Evolutionary conservation across 306 rosid species (phyloP).

Genomic region (Pueraria montana): DNA sequence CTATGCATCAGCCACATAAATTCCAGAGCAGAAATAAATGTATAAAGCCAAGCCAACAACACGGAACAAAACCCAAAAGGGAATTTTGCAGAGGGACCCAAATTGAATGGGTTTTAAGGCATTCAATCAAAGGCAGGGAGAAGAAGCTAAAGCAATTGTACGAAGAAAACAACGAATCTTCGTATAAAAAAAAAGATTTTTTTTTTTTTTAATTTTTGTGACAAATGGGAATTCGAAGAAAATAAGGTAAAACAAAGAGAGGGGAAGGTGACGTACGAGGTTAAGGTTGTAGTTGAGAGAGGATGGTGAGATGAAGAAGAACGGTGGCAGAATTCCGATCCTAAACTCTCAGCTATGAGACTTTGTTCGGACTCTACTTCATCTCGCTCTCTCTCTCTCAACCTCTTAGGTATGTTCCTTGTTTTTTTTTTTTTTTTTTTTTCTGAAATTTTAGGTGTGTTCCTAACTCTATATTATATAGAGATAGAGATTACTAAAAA

Average conservation of each 20-base stretch:
- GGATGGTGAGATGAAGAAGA: conserved; percentile 2
- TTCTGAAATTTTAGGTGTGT: too few relatives aligned
- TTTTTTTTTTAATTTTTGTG: background rate
- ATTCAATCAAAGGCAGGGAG: background rate
- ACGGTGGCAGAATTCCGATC: conserved; percentile 36
- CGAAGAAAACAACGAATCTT: conserved; percentile 32
- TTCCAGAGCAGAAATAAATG: background rate
- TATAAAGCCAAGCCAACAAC: background rate
- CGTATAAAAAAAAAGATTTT: background rate
- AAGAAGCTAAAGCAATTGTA: conserved; percentile 26
- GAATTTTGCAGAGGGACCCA: conserved; percentile 25
- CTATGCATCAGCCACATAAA: conserved; percentile 28
- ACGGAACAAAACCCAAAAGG: background rate
- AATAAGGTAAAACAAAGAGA: background rate
- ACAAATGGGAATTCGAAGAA: conserved; percentile 2
- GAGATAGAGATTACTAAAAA: too few relatives aligned
- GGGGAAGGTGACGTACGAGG: conserved; percentile 28
- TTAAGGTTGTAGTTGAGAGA: conserved; percentile 14
- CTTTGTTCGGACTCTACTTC: conserved; percentile 46
- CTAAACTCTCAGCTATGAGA: conserved; percentile 42
- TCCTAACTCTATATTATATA: background rate
- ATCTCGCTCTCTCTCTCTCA: conserved; percentile 11
- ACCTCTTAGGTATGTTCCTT: background rate
- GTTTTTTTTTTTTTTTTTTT: too few relatives aligned
- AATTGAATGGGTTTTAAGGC: conserved; percentile 25